These are phyloP conservation scores for Datisca glomerata DNA, from an alignment of 306 rosid genomes.

Conservation along the genomic window DNA sequence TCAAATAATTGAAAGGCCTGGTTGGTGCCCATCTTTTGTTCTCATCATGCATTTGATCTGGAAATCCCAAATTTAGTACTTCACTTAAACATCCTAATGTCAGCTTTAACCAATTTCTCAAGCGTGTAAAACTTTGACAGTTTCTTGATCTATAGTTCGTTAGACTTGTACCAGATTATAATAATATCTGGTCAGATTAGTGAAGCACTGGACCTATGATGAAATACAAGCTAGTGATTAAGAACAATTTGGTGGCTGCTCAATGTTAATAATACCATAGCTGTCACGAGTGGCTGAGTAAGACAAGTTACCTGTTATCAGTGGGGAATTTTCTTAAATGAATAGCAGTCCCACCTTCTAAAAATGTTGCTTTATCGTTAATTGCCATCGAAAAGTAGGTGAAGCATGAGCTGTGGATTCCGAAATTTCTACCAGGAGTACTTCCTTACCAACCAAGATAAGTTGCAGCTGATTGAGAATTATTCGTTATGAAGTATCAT, in stretches of 20 bases:
- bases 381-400: slow-evolving; percentile 38
- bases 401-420: slow-evolving; percentile 51
- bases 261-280: slow-evolving; percentile 34
- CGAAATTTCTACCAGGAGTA: slow-evolving; percentile 29
- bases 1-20: slow-evolving; percentile 13
- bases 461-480: slow-evolving; percentile 60
- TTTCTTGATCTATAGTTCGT: neutral
- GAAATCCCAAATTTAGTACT: neutral
- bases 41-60: neutral
- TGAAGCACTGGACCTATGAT: slow-evolving; percentile 19
- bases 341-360: slow-evolving; percentile 38
- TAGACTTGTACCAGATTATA: neutral
- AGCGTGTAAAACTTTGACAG: neutral
- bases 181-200: neutral
- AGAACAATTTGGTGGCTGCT: slow-evolving; percentile 30
- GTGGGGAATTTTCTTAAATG: slow-evolving; percentile 60
- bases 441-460: slow-evolving; percentile 51
- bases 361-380: slow-evolving; percentile 40
- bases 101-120: neutral
- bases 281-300: slow-evolving; percentile 42
- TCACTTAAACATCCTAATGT: neutral
- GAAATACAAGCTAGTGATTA: slow-evolving; percentile 34
- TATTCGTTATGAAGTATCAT: slow-evolving; percentile 41
- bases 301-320: slow-evolving; percentile 38
- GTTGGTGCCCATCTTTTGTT: slow-evolving; percentile 10